These are phyloP conservation scores for Lablab purpureus DNA, from an alignment of 306 rosid genomes.

Conservation along the genomic window DNA sequence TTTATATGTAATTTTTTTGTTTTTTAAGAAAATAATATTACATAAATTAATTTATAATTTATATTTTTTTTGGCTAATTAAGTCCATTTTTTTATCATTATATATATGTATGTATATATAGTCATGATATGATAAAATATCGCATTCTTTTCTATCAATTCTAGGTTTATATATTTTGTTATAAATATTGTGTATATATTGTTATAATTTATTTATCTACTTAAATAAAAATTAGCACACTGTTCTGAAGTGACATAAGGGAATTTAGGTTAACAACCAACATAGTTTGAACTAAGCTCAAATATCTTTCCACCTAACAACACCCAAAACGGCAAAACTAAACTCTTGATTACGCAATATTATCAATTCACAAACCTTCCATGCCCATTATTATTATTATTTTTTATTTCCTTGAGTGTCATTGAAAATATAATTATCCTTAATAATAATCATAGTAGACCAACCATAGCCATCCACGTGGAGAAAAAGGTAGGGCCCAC, in stretches of 20 bases:
- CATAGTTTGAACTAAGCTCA: not conserved
- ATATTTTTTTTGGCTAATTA: no score
- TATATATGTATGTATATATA: no score
- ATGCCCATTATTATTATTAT: no score
- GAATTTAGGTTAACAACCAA: not conserved
- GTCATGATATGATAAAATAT: no score
- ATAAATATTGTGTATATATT: not conserved
- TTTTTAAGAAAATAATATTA: no score
- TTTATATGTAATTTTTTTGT: no score
- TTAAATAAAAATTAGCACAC: not conserved
- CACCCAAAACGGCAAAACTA: not conserved
- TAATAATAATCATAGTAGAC: not conserved
- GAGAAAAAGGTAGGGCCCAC: not conserved
- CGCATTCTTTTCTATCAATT: no score
- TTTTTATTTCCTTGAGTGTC: no score
- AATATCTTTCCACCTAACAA: not conserved
- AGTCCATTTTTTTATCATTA: no score
- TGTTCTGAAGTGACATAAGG: not conserved
- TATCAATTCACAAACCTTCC: not conserved
- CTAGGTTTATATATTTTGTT: not conserved
- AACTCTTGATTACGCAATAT: not conserved
- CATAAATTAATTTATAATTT: no score
- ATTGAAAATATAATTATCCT: no score
- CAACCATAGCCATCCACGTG: constrained; percentile 10
- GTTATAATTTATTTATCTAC: not conserved